Base-by-base conservation (phyloP, 2,329 filamentous ascomycete species). In the Alternaria panax region DNA sequence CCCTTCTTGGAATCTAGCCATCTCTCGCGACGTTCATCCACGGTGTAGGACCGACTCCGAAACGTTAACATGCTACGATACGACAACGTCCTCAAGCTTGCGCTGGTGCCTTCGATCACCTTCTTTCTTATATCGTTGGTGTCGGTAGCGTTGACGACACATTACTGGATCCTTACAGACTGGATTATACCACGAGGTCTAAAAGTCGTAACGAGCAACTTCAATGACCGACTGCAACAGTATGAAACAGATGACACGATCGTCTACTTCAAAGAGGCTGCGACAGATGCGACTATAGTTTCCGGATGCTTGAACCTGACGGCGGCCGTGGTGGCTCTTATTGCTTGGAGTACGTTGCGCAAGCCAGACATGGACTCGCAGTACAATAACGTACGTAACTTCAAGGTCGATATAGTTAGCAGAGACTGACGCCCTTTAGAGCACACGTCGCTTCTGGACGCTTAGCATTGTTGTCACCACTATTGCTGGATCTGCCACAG, bases 111-210 rank as follows among this genome's bases (percentile, higher is more conserved):
- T 28, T 64, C 65, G 27, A 58, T 70, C 24, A 32, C 72, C 27
- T 72, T 75, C 41, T 57, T 71, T 14, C 55, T 75, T 11, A 48
- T 75, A 32, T 77, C 74, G 1, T 28, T 74, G 12, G 52, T 72
- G 16, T 72, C 72, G 9, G 68, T 74, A 22, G 64, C 67, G 28
- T 62, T 77, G 32, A 74, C 70, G 8, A 66, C 64, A 5, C 64
- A 70, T 45, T 75, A 74, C 54, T 75, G 72, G 72, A 70, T 74
- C 30, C 54, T 73, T 9, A 68, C 66, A 28, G 73, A 75, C 51
- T 74, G 69, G 65, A 55, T 75, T 7, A 57, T 70, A 27, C 58
- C 65, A 12, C 57, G 66, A 50, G 68, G 64, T 32, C 46, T 75
- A 2, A 51, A 53, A n/a, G 56, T 72, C 7, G 59, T 52, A 8